phyloP scores from a whole-genome alignment of 179 eudicot species.

The Silene vulgaris region DNA sequence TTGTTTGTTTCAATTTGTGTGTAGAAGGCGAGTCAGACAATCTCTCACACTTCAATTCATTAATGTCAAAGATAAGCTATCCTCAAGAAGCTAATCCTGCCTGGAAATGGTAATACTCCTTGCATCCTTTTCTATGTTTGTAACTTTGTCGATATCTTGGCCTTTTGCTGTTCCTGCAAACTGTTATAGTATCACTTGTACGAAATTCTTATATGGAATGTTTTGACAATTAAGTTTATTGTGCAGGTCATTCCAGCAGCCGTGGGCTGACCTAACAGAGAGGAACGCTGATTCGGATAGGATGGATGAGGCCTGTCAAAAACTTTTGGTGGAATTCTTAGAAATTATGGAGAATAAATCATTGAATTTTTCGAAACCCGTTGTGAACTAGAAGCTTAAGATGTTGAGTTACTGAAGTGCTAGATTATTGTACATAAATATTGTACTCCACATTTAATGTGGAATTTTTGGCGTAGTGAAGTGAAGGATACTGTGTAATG shows the following conservation, averaged over 20 bases:
- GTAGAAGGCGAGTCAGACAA: conserved; percentile 33
- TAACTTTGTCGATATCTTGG: not conserved
- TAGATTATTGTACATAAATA: not conserved
- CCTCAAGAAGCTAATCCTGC: conserved; percentile 71
- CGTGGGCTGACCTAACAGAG: conserved; percentile 45
- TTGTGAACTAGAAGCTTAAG: conserved; percentile 44
- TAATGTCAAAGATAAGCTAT: conserved; percentile 52
- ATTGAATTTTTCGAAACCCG: conserved; percentile 29
- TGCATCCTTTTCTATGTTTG: not conserved
- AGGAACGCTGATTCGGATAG: conserved; percentile 28
- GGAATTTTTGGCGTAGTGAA: not conserved
- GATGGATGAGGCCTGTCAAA: conserved; percentile 64
- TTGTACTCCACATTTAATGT: not conserved
- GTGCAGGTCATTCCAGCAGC: conserved; percentile 69
- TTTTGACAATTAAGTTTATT: not conserved
- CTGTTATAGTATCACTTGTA: not conserved
- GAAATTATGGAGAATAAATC: conserved; percentile 38
- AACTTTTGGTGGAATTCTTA: conserved; percentile 44
- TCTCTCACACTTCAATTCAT: conserved; percentile 27
- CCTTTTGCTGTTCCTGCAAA: not conserved
- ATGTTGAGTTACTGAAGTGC: conserved; percentile 21
- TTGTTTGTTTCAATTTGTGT: not conserved
- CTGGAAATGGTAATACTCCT: conserved; percentile 80
- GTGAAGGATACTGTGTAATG: not conserved
- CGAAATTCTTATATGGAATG: not conserved